Base-by-base conservation (phyloP, 148 eudicot genomes). In the Polygonum aviculare region DNA sequence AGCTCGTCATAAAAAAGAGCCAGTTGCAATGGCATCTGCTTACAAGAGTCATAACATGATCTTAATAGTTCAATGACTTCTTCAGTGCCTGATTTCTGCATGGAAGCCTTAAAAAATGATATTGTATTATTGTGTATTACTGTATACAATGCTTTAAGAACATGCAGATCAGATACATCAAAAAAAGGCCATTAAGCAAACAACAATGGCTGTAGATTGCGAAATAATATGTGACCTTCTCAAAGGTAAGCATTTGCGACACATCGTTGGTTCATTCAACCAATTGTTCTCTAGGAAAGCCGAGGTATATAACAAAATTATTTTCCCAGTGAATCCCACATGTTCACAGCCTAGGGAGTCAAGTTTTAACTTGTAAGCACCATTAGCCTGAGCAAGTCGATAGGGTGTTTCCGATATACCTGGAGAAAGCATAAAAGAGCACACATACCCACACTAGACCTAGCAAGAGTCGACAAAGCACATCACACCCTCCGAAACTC, bases 1-100 rank as follows among this genome's bases (percentile, higher is more conserved):
- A 88, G 84, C 77, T 88, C 91, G 60, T 88, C 91, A 84, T 86
- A 86, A 83, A 84, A 86, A 51, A 86, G 74, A 73, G 83, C 81
- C 79, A 80, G 77, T 47, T 85, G 81, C 79, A 84, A 75, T 3
- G 91, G 87, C 41, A 83, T 69, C 79, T 86, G 86, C 78, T 88
- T 86, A 83, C 89, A 86, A 76, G 89, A 84, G 74, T 86, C 86
- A 79, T 86, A 52, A 77, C 85, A 82, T 62, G 79, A 74, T 75
- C 79, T 75, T 82, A 88, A 73, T 73, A 88, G 87, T 79, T 88
- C 91, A 69, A 88, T 52, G 55, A 89, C 87, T 77, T 88, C 91
- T 70, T 86, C 87, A 63, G 76, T 47, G 77, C 81, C 83, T 69
- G 81, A 77, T 79, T 82, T 88, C 91, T 88, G 73, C 82, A 81